Base-by-base conservation (phyloP, 306 rosid genomes). In the Lathyrus aphaca region DNA sequence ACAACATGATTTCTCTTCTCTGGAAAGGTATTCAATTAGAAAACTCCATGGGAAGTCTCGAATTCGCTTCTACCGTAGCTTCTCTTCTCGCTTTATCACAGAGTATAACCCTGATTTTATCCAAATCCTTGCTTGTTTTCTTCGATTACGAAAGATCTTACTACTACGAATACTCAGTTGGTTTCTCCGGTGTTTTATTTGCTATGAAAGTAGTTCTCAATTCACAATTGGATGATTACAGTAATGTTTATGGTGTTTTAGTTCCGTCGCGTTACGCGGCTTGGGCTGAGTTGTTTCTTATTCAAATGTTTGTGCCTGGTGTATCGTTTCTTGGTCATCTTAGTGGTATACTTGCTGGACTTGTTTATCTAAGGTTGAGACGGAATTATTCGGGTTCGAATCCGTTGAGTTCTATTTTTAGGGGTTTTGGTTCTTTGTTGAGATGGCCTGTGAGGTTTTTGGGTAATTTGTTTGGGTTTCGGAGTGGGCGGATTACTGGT, bases 1-100 rank as follows among this genome's bases (percentile, higher is more conserved):
- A 87, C 84, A 94, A 94, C 78, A 94, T 94, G 98, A 15, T 88
- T 17, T 94, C 97, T 2, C 96, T 94, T 54, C 79, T 94, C 29
- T 94, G 98, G 98, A 94, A 90, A 66, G 98, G 98, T 30, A 81
- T 87, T 57, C 90, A 83, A 14, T 74, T 94, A 50, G 98, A 94
- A 68, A 69, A 59, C 2, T 73, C 97, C 2, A 85, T 90, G 91
- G 89, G 93, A 27, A 88, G 95, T 48, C 5, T 56, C 0, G 68
- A 87, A 27, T 94, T 82, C 46, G 86, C 95, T 16, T 85, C 97
- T 23, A 88, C 87, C 92, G 79, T 87, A 5, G 89, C 95, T 61
- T 69, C 83, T 11, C 64, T 94, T 1, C 87, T 94, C 8, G 75
- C 83, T 19, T 73, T 90, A 74, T 90, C 97, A 8, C 98, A 90